These are phyloP conservation scores for Hanseniaspora lachancei DNA, from an alignment of 805 yeast genomes.

Conservation along the genomic window DNA sequence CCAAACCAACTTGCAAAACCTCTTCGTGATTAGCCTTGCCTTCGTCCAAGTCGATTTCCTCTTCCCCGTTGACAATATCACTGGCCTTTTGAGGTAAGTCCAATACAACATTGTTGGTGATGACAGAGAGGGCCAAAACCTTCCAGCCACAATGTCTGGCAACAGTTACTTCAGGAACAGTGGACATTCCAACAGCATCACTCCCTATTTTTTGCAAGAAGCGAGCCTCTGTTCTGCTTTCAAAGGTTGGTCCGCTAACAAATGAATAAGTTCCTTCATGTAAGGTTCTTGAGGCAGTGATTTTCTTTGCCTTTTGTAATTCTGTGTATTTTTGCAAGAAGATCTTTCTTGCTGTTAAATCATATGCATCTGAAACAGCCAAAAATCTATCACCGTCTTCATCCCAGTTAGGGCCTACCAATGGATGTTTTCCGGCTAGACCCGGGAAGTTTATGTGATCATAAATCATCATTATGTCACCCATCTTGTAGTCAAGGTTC, in stretches of 20 bases:
- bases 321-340: conserved; percentile 43
- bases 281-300: conserved; percentile 34
- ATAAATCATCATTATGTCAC: conserved; percentile 79
- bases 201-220: conserved; percentile 61
- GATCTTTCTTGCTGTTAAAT: conserved; percentile 50
- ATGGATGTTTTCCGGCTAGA: conserved; percentile 72
- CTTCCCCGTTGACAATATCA: conserved; percentile 41
- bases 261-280: conserved; percentile 80
- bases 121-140: conserved; percentile 72
- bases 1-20: conserved; percentile 68
- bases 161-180: conserved; percentile 88
- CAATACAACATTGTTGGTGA: conserved; percentile 71
- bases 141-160: conserved; percentile 79
- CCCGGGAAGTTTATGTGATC: conserved; percentile 92
- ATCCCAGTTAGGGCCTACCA: conserved; percentile 74
- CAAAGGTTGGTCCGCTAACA: conserved; percentile 90
- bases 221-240: conserved; percentile 82
- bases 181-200: conserved; percentile 95
- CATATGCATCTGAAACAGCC: conserved; percentile 84
- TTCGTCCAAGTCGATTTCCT: conserved; percentile 40
- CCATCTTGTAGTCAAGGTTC: conserved; percentile 52
- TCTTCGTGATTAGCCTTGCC: conserved; percentile 90
- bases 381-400: conserved; percentile 75
- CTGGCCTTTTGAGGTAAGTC: conserved; percentile 42
- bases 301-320: conserved; percentile 26